Evolutionary conservation across 208 protist genomes (phyloP), one percentile per base, ranked within the genome.

Genomic region (Tetramitus jugosus): DNA sequence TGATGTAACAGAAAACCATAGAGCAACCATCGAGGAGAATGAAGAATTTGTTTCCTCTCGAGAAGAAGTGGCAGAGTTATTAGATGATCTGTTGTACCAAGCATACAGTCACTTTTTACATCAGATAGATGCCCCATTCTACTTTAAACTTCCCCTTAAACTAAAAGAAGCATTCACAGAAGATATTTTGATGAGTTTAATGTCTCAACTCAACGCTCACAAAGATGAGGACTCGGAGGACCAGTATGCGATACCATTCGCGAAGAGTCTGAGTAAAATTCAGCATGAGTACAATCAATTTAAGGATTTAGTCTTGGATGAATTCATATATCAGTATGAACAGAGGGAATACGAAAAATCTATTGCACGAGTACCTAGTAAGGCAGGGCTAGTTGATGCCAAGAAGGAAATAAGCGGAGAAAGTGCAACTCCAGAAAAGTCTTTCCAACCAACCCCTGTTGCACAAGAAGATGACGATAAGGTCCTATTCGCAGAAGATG

Each of bases 91-190:
- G n/a, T n/a, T 69, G 33, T 69, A 69, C 33, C 7, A 42, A 17
- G 62, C 62, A 31, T 69, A 69, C 62, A 42, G 33, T 2, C 62
- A 69, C 35, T 69, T 69, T 42, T 29, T 69, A 26, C 62, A 69
- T 3, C 23, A 43, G 4, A 69, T 17, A 8, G 39, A 39, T n/a
- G 1, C 29, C 14, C 35, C 20, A 13, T 69, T 69, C n/a, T n/a
- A 29, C 8, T 69, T 69, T 29, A 13, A 37, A 10, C 37, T 69
- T 29, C 62, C 62, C 23, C 37, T 17, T 42, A 43, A 29, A 3
- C 31, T 69, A 13, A 37, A 26, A 29, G 33, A 69, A 29, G 62
- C 62, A 2, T 69, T 69, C 35, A 17, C 26, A 20, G 62, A 69
- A n/a, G 62, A 37, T 26, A 39, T 6, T 26, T 10, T 26, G 3